phyloP scores from a whole-genome alignment of 1,139 yeast genomes.

The Taphrina communis region DNA sequence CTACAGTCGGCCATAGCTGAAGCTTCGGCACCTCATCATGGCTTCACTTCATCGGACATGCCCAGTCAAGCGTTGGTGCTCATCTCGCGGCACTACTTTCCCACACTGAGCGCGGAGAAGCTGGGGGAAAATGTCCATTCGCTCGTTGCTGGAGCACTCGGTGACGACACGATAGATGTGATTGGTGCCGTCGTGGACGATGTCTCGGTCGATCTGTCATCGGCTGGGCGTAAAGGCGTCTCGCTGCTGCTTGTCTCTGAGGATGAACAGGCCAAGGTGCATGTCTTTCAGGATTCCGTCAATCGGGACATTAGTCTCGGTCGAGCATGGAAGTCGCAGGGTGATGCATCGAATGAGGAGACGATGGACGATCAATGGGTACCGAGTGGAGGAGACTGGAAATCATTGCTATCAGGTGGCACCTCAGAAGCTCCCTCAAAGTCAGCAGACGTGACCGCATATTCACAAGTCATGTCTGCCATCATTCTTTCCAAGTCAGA shows the following conservation, averaged over 20 bases:
- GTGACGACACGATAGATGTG: constrained; percentile 27
- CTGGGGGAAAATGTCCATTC: constrained; percentile 12
- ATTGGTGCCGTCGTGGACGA: constrained; percentile 33
- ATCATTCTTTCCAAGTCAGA: constrained; percentile 40
- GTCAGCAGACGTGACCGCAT: background rate
- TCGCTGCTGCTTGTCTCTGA: constrained; percentile 34
- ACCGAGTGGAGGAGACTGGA: constrained; percentile 29
- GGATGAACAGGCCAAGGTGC: constrained; percentile 26
- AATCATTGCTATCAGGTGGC: constrained; percentile 20
- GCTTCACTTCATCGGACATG: constrained; percentile 35
- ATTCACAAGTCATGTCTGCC: constrained; percentile 35
- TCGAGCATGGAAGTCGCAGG: constrained; percentile 39
- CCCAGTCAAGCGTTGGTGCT: constrained; percentile 33
- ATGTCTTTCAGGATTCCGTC: constrained; percentile 24
- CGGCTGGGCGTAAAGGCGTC: constrained; percentile 18
- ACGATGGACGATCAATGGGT: constrained; percentile 25
- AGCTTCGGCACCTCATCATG: constrained; percentile 38
- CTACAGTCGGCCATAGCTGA: constrained; percentile 27
- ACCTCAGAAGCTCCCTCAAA: constrained; percentile 10
- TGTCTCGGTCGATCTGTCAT: background rate
- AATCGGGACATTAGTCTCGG: constrained; percentile 37
- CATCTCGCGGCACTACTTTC: constrained; percentile 34
- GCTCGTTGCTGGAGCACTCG: constrained; percentile 19
- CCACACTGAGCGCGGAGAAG: background rate
- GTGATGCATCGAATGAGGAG: constrained; percentile 11